Base-by-base conservation (phyloP, 2,329 filamentous ascomycete genomes). In the Aureobasidium leucospermi region DNA sequence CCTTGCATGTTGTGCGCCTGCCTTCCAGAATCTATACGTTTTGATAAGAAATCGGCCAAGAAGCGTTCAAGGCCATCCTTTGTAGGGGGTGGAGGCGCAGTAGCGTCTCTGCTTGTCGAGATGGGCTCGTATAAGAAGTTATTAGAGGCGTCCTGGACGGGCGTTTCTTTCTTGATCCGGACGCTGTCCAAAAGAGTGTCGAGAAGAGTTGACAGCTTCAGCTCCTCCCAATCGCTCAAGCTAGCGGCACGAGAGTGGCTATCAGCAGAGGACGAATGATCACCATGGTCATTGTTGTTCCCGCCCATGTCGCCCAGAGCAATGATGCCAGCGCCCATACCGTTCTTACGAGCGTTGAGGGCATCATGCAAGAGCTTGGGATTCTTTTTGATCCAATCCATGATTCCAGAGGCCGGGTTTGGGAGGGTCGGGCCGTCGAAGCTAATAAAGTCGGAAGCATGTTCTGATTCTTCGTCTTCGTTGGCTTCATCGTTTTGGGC, bases 131-230 rank as follows among this genome's bases (percentile, higher is more conserved):
- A 42, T 11, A 58, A 32, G 38, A 58, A 51, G 11, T 10, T 57
- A 2, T 23, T 42, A 9, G 43, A 15, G 3, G 38, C 15, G 1
- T 31, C 13, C 9, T 46, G 11, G 51, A 41, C n/a, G 15, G 46
- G 11, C 28, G 47, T 28, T 1, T 58, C 59, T 32, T 59, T 60
- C 51, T 67, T 70, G 10, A 61, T 42, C 34, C 59, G 60, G 6
- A 65, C 62, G 6, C 69, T 68, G 56, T 73, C 69, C 4, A 73
- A 53, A 39, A 73, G 36, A 31, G 63, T 60, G 29, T 71, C 67
- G 15, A 73, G 61, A 16, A 72, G 55, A 23, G 64, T 65, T 15
- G 38, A 59, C 3, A 73, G 63, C 28, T 69, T 64, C 11, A 67
- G 65, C 34, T 69, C 69, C 29, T 70, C 68, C 63, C 64, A 70